Percentiles rank a stretch among this genome's conserved stretches.
Conservation (phyloP, 306 rosid genomes). For the Adenanthera pavonina region DNA sequence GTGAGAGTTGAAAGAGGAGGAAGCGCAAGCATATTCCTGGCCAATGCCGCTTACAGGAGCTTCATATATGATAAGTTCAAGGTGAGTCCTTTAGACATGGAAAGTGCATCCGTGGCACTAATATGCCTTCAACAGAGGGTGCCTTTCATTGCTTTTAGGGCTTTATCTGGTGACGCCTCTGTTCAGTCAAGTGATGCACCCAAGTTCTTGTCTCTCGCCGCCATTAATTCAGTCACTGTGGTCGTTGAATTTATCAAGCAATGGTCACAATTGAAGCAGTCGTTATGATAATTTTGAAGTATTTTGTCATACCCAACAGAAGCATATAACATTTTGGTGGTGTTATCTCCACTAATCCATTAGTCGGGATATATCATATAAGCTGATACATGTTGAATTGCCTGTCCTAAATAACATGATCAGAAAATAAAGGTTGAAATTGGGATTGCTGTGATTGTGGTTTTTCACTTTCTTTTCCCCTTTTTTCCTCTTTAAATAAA, state of each 20-base stretch:
- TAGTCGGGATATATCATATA: constrained; percentile 22
- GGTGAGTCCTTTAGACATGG: constrained; percentile 57
- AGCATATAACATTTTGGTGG: too few relatives aligned
- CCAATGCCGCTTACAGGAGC: constrained; percentile 56
- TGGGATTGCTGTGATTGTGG: constrained; percentile 3
- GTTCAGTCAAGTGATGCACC: constrained; percentile 32
- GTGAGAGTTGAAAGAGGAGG: constrained; percentile 49
- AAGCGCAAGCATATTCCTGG: constrained; percentile 58
- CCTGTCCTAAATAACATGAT: constrained; percentile 40
- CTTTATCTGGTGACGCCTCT: constrained; percentile 63
- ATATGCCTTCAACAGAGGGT: constrained; percentile 52
- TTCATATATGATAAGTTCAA: constrained; percentile 57
- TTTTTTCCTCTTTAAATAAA: not conserved
- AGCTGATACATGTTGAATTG: constrained; percentile 39
- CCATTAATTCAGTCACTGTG: constrained; percentile 42
- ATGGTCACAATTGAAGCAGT: not conserved
- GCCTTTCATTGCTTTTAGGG: constrained; percentile 58
- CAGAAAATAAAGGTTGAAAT: not conserved
- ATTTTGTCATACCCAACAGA: too few relatives aligned
- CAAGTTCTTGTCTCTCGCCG: not conserved
- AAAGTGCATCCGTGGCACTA: constrained; percentile 59
- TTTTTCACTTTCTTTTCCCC: not conserved
- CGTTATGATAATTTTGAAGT: too few relatives aligned
- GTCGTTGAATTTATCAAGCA: constrained; percentile 26
- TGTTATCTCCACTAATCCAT: too few relatives aligned